These are phyloP conservation scores for Leptographium flavum DNA, from an alignment of 2,329 filamentous ascomycete genomes.

Conservation along the genomic window DNA sequence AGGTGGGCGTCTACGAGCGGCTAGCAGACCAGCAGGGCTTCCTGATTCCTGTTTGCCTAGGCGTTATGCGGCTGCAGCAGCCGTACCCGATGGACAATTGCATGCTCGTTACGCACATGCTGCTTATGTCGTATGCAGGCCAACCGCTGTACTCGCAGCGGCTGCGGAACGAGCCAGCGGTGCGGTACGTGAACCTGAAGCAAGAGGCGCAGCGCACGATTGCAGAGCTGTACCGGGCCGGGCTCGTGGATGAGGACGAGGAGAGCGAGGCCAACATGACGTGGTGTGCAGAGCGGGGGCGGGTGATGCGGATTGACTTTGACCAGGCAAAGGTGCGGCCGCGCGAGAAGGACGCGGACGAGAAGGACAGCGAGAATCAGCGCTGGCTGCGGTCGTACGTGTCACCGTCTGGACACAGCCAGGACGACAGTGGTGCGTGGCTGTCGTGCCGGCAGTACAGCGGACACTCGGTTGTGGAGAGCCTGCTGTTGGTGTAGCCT, in stretches of 20 bases:
- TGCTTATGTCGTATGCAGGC: conserved; percentile 12
- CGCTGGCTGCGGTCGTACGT: neutral
- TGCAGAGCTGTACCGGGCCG: conserved; percentile 1
- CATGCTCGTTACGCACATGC: conserved; percentile 8
- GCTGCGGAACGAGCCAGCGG: neutral
- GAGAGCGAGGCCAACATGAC: conserved; percentile 5
- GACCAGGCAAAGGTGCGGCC: neutral
- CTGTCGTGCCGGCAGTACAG: neutral
- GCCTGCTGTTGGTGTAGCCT: neutral
- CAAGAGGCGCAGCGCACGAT: conserved; percentile 5
- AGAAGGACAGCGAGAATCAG: neutral
- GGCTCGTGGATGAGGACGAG: conserved; percentile 3
- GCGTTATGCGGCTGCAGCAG: conserved; percentile 3
- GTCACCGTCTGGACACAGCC: neutral
- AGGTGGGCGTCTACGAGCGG: conserved; percentile 3
- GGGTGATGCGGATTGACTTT: conserved; percentile 7
- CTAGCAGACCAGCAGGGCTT: conserved; percentile 6
- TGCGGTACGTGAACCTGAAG: neutral
- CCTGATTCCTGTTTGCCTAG: conserved; percentile 8
- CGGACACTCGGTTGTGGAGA: neutral
- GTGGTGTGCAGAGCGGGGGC: conserved; percentile 5
- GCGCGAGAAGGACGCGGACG: neutral
- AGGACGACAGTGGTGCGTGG: neutral
- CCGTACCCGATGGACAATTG: conserved; percentile 5
- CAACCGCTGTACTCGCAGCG: neutral